phyloP scores from a whole-genome alignment of 73 alveolate genomes.

The Paramecium sexaurelia region DNA sequence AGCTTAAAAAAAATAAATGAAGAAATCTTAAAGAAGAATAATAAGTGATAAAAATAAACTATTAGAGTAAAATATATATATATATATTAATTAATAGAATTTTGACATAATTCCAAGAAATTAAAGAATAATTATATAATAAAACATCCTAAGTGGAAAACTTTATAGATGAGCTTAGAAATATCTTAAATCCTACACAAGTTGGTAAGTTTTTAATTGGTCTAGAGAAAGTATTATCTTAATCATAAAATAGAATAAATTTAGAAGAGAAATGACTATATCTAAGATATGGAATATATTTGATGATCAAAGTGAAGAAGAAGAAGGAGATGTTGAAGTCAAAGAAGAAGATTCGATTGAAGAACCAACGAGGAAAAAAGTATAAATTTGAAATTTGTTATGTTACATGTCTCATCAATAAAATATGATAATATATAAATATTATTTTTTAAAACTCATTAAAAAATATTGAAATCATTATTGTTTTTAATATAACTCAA shows the following conservation, averaged over 20 bases:
- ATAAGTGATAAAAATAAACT: slow-evolving; percentile 59
- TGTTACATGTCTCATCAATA: slow-evolving; percentile 16
- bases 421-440: background rate
- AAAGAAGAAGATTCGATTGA: slow-evolving; percentile 47
- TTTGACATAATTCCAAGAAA: slow-evolving; percentile 30
- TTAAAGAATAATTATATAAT: slow-evolving; percentile 48
- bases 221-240: slow-evolving; percentile 49
- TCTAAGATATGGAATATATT: slow-evolving; percentile 56
- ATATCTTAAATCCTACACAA: slow-evolving; percentile 54
- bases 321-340: slow-evolving; percentile 7
- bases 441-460: no score
- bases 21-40: slow-evolving; percentile 55
- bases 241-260: slow-evolving; percentile 28
- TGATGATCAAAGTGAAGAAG: background rate
- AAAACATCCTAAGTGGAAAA: slow-evolving; percentile 61
- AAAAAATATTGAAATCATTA: no score
- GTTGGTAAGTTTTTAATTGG: slow-evolving; percentile 61
- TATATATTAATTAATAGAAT: slow-evolving; percentile 16
- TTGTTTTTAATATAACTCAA: no score
- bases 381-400: slow-evolving; percentile 35
- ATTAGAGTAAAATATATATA: slow-evolving; percentile 48
- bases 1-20: slow-evolving; percentile 45
- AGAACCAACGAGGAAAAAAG: background rate
- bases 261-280: slow-evolving; percentile 59
- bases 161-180: slow-evolving; percentile 62